Evolutionary conservation across 2,329 filamentous ascomycete genomes (phyloP).

Genomic region (Ophiostoma sp.): DNA sequence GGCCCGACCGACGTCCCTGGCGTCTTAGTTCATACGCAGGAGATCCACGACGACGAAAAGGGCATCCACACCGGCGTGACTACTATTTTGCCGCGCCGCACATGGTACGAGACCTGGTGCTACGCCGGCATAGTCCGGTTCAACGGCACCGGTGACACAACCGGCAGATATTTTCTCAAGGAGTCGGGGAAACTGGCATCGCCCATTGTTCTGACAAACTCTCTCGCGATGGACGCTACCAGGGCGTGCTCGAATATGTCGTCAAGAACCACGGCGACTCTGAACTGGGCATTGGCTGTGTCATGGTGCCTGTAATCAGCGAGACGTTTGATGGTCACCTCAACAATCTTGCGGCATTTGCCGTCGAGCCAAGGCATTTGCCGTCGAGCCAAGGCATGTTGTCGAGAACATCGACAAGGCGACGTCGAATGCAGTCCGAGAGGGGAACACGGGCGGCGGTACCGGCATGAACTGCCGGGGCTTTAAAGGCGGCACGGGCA

Average conservation of each 20-base stretch:
- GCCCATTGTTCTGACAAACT: conserved; percentile 57
- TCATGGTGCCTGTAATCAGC: conserved; percentile 53
- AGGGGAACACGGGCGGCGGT: conserved; percentile 62
- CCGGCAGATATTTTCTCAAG: conserved; percentile 56
- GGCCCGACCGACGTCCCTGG: conserved; percentile 49
- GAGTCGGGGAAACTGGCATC: conserved; percentile 56
- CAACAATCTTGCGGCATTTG: conserved; percentile 53
- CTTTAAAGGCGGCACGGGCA: conserved; percentile 64
- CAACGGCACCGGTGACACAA: conserved; percentile 60
- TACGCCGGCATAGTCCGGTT: conserved; percentile 54
- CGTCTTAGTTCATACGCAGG: conserved; percentile 44
- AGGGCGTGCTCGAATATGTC: conserved; percentile 54
- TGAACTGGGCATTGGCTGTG: conserved; percentile 42
- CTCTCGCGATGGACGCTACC: conserved; percentile 54
- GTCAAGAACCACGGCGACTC: conserved; percentile 40
- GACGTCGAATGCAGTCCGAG: conserved; percentile 46
- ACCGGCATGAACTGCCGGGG: conserved; percentile 62
- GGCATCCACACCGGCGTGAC: conserved; percentile 42
- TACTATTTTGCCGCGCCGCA: conserved; percentile 42
- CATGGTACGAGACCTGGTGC: conserved; percentile 40
- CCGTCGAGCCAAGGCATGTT: conserved; percentile 50
- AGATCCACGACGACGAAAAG: conserved; percentile 33
- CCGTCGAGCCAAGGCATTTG: conserved; percentile 50
- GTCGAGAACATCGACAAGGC: conserved; percentile 50
- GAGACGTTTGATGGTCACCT: conserved; percentile 61